These are phyloP conservation scores for Penicillium sp. DNA, from an alignment of 2,329 filamentous ascomycete genomes.

Conservation along the genomic window DNA sequence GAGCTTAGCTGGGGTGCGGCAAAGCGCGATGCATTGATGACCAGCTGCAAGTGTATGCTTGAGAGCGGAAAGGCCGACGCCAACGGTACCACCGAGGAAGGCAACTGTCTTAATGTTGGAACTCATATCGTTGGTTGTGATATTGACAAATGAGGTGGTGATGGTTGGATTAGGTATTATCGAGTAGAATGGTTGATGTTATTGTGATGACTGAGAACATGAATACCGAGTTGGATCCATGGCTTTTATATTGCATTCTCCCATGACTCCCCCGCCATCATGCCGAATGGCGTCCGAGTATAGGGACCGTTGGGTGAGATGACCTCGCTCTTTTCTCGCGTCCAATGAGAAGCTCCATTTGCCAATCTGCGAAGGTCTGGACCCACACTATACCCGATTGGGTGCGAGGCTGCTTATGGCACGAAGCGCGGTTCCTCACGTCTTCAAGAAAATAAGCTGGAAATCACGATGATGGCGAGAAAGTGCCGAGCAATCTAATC, in stretches of 20 bases:
- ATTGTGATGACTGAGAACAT: background rate
- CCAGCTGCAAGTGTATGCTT: constrained; percentile 46
- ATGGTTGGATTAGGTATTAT: background rate
- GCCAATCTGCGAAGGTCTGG: background rate
- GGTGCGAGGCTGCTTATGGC: background rate
- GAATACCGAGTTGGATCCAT: background rate
- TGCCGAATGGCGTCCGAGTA: constrained; percentile 1
- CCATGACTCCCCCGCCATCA: background rate
- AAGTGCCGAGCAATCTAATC: background rate
- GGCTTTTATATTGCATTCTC: background rate
- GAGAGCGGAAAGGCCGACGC: constrained; percentile 47
- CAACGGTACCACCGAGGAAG: constrained; percentile 57
- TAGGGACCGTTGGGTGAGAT: background rate
- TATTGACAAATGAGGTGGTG: background rate
- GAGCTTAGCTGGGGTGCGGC: constrained; percentile 53
- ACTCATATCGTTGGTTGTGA: constrained; percentile 6
- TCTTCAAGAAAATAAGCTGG: background rate
- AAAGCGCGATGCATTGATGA: constrained; percentile 49
- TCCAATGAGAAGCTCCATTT: background rate
- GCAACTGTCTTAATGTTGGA: constrained; percentile 35
- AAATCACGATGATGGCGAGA: background rate
- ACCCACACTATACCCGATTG: background rate
- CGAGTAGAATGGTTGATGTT: background rate
- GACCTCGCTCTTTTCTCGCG: constrained; percentile 12
- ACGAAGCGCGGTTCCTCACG: background rate